Percentiles rank a stretch among this genome's conserved stretches.
Conservation (phyloP, 768 basidiomycete species). For the Amyloporia xantha region DNA sequence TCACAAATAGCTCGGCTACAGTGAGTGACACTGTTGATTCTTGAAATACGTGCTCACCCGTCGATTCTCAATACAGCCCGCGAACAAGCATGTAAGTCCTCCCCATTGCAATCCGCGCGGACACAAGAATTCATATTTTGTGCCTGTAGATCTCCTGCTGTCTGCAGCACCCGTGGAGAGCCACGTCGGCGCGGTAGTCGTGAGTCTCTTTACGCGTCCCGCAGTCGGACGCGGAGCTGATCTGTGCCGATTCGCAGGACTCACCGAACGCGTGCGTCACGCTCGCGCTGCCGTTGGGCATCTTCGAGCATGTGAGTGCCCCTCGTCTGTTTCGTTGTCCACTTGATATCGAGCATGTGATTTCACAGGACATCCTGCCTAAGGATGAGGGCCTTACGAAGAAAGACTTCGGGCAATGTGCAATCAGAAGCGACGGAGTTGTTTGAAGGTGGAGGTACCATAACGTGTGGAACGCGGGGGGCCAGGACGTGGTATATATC, state of each 20-base stretch:
- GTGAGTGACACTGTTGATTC: conserved; percentile 32
- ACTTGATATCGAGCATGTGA: background rate
- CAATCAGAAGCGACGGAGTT: conserved; percentile 57
- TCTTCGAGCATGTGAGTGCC: conserved; percentile 59
- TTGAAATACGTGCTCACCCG: background rate
- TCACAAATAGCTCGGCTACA: conserved; percentile 54
- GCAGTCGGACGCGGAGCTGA: background rate
- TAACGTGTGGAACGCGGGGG: too few species aligned
- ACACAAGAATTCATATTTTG: background rate
- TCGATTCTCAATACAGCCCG: conserved; percentile 39
- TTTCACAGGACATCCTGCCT: conserved; percentile 56
- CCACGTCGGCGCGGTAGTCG: conserved; percentile 65
- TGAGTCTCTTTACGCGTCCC: conserved; percentile 24
- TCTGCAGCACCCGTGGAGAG: conserved; percentile 67
- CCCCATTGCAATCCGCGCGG: background rate
- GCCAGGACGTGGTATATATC: too few species aligned
- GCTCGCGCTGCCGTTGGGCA: conserved; percentile 65
- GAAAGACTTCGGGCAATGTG: conserved; percentile 56
- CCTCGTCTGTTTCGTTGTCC: background rate
- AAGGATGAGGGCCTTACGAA: conserved; percentile 55
- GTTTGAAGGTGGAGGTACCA: conserved; percentile 25
- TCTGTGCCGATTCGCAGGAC: conserved; percentile 35
- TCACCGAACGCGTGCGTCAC: conserved; percentile 78
- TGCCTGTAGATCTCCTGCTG: conserved; percentile 49
- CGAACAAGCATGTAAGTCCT: conserved; percentile 60